These are phyloP conservation scores for Hypoxylon sp. DNA, from an alignment of 2,329 filamentous ascomycete species.

Conservation along the genomic window DNA sequence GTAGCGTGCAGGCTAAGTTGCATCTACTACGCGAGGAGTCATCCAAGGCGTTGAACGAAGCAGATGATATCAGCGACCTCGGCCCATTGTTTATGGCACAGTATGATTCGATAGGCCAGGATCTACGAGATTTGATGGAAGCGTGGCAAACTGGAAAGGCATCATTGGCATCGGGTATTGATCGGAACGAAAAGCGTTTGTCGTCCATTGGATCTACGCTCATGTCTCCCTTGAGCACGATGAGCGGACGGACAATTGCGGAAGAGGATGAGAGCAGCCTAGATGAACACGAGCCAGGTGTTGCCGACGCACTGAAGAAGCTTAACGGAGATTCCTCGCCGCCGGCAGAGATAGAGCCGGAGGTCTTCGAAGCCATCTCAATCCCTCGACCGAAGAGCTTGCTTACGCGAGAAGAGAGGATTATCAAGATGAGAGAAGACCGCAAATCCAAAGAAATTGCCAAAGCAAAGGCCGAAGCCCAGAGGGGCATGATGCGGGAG, in stretches of 20 bases:
- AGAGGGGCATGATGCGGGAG: conserved; percentile 90
- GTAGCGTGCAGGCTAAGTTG: conserved; percentile 93
- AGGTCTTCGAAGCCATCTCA: conserved; percentile 93
- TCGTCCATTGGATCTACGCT: conserved; percentile 71
- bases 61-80: conserved; percentile 80
- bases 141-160: conserved; percentile 91
- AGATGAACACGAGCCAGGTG: conserved; percentile 66
- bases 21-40: conserved; percentile 93
- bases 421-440: conserved; percentile 90
- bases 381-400: conserved; percentile 77
- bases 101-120: conserved; percentile 93
- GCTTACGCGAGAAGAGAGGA: conserved; percentile 87
- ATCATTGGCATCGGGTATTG: conserved; percentile 85
- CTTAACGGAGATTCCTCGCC: conserved; percentile 79
- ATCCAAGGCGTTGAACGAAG: conserved; percentile 81
- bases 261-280: conserved; percentile 71
- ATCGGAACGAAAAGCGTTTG: conserved; percentile 81
- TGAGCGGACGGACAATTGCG: conserved; percentile 77
- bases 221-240: conserved; percentile 71
- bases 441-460: conserved; percentile 79
- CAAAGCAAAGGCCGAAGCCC: conserved; percentile 83
- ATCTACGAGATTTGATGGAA: conserved; percentile 83
- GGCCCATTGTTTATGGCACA: conserved; percentile 85
- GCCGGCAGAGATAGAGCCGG: conserved; percentile 74
- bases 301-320: conserved; percentile 77